phyloP scores from a whole-genome alignment of 805 yeast genomes.

The Pichia thaimueangensis region DNA sequence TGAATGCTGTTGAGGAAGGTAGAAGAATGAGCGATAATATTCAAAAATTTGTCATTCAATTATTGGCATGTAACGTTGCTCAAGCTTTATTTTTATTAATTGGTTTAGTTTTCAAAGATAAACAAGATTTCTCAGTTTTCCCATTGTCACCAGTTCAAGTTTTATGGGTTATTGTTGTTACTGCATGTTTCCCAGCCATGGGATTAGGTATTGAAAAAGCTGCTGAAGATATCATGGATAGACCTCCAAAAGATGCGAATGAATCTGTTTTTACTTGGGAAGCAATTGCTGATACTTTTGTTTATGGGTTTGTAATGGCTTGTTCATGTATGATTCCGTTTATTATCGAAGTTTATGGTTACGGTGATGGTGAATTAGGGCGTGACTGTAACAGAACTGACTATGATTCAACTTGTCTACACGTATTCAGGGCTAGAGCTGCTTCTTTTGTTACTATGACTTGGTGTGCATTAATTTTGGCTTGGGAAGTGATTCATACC shows the following conservation, averaged over 20 bases:
- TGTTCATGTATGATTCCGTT: conserved; percentile 61
- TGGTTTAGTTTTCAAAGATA: conserved; percentile 67
- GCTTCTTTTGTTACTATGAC: conserved; percentile 77
- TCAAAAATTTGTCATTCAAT: conserved; percentile 69
- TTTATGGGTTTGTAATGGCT: conserved; percentile 72
- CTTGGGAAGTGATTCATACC: conserved; percentile 79
- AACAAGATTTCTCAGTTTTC: conserved; percentile 63
- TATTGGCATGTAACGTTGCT: conserved; percentile 66
- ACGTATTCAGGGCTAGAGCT: conserved; percentile 71
- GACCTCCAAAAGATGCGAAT: conserved; percentile 54
- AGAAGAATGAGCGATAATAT: conserved; percentile 73
- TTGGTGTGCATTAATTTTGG: conserved; percentile 75
- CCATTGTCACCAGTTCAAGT: conserved; percentile 78
- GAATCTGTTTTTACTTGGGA: conserved; percentile 59
- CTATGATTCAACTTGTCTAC: conserved; percentile 40
- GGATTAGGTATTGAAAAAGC: conserved; percentile 70
- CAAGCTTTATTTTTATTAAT: conserved; percentile 63
- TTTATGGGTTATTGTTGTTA: conserved; percentile 70
- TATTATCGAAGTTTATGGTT: conserved; percentile 58
- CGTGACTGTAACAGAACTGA: conserved; percentile 47
- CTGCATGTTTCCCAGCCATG: conserved; percentile 81
- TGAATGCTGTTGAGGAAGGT: conserved; percentile 75
- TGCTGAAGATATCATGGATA: conserved; percentile 53
- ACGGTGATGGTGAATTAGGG: conserved; percentile 63
- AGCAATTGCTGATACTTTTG: conserved; percentile 60